These are phyloP conservation scores for Takashimella tepidaria DNA, from an alignment of 1,284 basidiomycete species.

Conservation along the genomic window DNA sequence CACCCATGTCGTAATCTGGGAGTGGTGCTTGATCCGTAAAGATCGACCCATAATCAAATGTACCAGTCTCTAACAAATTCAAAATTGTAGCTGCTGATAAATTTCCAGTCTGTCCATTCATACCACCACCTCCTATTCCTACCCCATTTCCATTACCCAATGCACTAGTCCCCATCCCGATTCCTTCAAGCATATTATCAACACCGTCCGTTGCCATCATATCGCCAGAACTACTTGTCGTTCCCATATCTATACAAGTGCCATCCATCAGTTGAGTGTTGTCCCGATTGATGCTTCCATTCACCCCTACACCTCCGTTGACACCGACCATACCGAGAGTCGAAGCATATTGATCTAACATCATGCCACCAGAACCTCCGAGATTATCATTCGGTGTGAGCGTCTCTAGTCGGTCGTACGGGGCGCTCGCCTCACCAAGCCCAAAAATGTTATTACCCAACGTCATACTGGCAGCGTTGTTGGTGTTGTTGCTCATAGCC, in stretches of 20 bases:
- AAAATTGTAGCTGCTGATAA: conserved; percentile 45
- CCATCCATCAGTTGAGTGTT: neutral
- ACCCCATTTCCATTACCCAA: no score
- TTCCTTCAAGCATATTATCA: conserved; percentile 35
- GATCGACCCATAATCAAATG: conserved; percentile 45
- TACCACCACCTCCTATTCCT: neutral
- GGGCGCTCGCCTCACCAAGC: conserved; percentile 30
- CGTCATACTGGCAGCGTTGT: neutral
- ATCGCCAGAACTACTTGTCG: conserved; percentile 14
- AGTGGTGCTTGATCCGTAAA: conserved; percentile 44
- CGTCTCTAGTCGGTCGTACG: conserved; percentile 32
- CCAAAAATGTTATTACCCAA: conserved; percentile 2
- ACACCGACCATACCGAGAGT: neutral
- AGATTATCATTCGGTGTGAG: conserved; percentile 27
- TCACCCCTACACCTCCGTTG: neutral
- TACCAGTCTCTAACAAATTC: conserved; percentile 44
- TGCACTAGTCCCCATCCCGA: conserved; percentile 36
- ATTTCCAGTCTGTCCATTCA: neutral
- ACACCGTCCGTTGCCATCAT: conserved; percentile 28
- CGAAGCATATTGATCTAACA: conserved; percentile 9
- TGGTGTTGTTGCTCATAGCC: neutral
- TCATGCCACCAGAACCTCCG: conserved; percentile 6
- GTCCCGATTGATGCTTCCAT: neutral
- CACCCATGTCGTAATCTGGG: conserved; percentile 9
- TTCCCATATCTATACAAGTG: neutral